Conservation (phyloP, 2,329 filamentous ascomycete species). For the Domatiomyces catenatus region DNA sequence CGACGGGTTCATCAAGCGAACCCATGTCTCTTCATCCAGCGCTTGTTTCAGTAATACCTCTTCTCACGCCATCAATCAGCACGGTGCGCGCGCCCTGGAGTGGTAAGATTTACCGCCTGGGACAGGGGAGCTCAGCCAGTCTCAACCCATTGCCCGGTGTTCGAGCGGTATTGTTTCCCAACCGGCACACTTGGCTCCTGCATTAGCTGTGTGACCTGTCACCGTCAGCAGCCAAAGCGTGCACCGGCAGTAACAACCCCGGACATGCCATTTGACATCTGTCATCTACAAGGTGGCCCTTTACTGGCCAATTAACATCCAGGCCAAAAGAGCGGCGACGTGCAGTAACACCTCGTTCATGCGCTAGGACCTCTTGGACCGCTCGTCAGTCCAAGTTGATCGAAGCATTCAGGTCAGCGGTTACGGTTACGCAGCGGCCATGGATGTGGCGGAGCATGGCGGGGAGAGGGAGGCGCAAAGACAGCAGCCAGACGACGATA, state of each 20-base stretch:
- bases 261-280: not conserved
- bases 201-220: conserved; percentile 11
- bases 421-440: not conserved
- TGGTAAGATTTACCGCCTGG: not conserved
- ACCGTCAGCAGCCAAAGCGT: conserved; percentile 6
- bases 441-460: not conserved
- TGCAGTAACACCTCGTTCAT: not conserved
- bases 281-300: not conserved
- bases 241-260: not conserved
- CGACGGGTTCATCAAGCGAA: not conserved
- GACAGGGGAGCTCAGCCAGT: not conserved
- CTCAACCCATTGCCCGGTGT: not conserved
- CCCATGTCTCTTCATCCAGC: not conserved
- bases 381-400: not conserved
- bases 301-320: conserved; percentile 8
- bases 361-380: not conserved
- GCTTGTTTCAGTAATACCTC: not conserved
- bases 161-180: not conserved
- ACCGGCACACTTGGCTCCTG: not conserved
- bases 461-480: not conserved
- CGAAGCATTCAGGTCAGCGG: not conserved
- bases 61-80: not conserved
- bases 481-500: not conserved
- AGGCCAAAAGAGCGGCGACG: conserved; percentile 13
- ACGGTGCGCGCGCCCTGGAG: not conserved